Evolutionary conservation across 1,284 basidiomycete species (phyloP).

Genomic region (Amylostereum areolatum): DNA sequence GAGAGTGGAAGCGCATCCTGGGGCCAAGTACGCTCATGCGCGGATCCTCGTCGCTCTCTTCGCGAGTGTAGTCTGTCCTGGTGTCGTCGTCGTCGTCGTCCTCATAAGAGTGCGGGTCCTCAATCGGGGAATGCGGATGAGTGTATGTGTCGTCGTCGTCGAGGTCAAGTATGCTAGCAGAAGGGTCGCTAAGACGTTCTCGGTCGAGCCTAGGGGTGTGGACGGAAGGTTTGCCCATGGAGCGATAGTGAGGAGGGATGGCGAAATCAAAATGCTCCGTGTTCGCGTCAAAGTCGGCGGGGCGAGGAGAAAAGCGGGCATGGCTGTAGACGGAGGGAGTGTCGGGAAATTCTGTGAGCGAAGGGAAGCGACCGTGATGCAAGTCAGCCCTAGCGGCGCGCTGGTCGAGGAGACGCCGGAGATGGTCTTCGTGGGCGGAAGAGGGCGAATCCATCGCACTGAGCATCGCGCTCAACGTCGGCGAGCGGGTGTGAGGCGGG

Average conservation of each 20-base stretch:
- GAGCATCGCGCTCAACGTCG: conserved; percentile 1
- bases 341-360: conserved; percentile 53
- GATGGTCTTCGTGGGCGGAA: conserved; percentile 39
- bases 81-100: conserved; percentile 26
- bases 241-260: conserved; percentile 20
- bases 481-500: background rate
- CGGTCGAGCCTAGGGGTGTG: conserved; percentile 27
- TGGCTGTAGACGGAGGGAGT: conserved; percentile 65
- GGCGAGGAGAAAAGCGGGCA: conserved; percentile 46
- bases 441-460: conserved; percentile 8
- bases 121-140: conserved; percentile 4
- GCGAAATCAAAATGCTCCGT: conserved; percentile 22
- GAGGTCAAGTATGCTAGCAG: conserved; percentile 50
- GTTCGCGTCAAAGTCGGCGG: conserved; percentile 21
- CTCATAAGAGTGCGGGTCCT: conserved; percentile 11
- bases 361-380: conserved; percentile 41
- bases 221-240: conserved; percentile 16
- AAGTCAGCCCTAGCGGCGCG: conserved; percentile 42
- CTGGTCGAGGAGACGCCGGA: conserved; percentile 48
- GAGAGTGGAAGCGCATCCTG: conserved; percentile 73
- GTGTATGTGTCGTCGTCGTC: conserved; percentile 40
- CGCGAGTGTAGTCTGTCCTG: conserved; percentile 22
- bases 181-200: conserved; percentile 41
- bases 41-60: conserved; percentile 34
- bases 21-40: conserved; percentile 70